Evolutionary conservation across 768 basidiomycete genomes (phyloP).

Genomic region (Serendipita sp.): DNA sequence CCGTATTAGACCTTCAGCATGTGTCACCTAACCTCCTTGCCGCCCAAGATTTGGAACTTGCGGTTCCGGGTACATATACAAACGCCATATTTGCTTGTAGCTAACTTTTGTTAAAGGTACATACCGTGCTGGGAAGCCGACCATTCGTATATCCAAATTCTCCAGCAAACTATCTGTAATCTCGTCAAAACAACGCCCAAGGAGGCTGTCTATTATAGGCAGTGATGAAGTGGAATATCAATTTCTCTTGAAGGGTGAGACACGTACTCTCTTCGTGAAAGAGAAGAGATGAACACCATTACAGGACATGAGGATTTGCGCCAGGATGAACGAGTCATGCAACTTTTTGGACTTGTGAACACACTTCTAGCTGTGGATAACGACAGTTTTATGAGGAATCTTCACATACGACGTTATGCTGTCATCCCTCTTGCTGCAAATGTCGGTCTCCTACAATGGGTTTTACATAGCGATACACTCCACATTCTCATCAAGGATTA

Average conservation of each 20-base stretch:
- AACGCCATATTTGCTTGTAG: not conserved
- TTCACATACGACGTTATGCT: constrained; percentile 84
- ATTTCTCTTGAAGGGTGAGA: constrained; percentile 71
- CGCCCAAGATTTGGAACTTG: constrained; percentile 77
- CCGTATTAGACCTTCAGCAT: constrained; percentile 87
- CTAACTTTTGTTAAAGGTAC: constrained; percentile 38
- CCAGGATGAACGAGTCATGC: constrained; percentile 98
- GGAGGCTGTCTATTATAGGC: constrained; percentile 72
- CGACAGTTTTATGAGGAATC: constrained; percentile 85
- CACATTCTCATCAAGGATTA: constrained; percentile 94
- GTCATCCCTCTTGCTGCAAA: constrained; percentile 93
- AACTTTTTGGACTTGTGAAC: constrained; percentile 93
- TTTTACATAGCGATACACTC: constrained; percentile 85
- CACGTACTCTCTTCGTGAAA: not conserved
- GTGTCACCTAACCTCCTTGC: constrained; percentile 86
- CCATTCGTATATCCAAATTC: constrained; percentile 72
- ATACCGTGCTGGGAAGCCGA: constrained; percentile 73
- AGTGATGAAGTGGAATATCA: constrained; percentile 89
- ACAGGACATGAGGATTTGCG: constrained; percentile 95
- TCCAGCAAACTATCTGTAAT: constrained; percentile 84
- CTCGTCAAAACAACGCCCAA: constrained; percentile 89
- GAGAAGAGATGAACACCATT: not conserved
- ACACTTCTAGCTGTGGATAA: constrained; percentile 85
- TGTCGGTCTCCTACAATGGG: constrained; percentile 89
- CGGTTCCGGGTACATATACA: constrained; percentile 68